Base-by-base conservation (phyloP, 2,329 filamentous ascomycete genomes). In the Penicillium sp. region DNA sequence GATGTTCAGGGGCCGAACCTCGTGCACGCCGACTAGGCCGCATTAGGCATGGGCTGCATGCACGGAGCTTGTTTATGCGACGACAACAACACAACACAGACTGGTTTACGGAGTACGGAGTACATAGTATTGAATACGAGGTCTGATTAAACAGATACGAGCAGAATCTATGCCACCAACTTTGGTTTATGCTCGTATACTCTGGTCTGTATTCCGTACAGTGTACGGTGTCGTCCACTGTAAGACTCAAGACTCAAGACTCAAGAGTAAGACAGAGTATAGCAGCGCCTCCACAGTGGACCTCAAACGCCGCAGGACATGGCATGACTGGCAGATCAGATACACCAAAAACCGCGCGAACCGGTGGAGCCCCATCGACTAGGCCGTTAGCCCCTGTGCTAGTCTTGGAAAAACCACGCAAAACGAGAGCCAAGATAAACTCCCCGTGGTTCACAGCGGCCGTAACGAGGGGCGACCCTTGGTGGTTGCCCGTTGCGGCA, bases 291-390 rank as follows among this genome's bases (percentile, higher is more conserved):
- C 47, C 47, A 49, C 33, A 50, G 6, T 16, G 18, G 12, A 18
- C 28, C 28, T 30, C 28, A 6, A 30, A n/a, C n/a, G 38, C n/a
- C 35, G 14, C 33, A 38, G 7, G n/a, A 8, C 38, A 21, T 18
- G 5, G 40, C 40, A 21, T 23, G 18, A 20, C 40, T 43, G 40
- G 40, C 40, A 21, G 18, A 43, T 14, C 16, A 40, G 35, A 18
- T 40, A 38, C 12, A 11, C 14, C 35, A n/a, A 43, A 43, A 18
- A 46, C 23, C 51, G 28, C 40, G 40, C 42, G 51, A 53, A 53
- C 51, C 42, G 28, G 51, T 53, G 51, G 51, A 52, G 51, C 30
- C 35, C 47, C 26, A 40, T 16, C 16, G 11, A 26, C 33, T 26
- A 42, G 26, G 16, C 16, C 20, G 16, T 21, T 30, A n/a, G n/a